Conservation (phyloP, 2,329 filamentous ascomycete genomes). For the Cordyceps cateniannulata region DNA sequence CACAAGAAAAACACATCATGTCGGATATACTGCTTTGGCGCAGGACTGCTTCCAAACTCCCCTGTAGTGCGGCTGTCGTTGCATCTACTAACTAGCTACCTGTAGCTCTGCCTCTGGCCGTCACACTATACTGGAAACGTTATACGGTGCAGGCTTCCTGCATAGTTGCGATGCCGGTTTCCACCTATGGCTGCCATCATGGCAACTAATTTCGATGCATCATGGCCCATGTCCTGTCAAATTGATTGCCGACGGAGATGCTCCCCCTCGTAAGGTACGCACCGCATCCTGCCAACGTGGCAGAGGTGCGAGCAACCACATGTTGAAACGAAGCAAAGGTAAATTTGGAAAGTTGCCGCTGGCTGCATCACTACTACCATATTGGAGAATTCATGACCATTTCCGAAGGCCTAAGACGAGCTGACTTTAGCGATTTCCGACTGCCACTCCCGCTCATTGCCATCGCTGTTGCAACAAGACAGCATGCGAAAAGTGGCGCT, state of each 20-base stretch:
- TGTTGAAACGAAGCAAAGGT: background rate
- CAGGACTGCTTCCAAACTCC: background rate
- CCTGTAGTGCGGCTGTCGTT: background rate
- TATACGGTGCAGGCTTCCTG: background rate
- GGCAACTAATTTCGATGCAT: background rate
- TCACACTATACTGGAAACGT: background rate
- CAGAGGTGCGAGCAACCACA: background rate
- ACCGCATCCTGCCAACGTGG: background rate
- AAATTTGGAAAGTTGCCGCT: too few relatives aligned
- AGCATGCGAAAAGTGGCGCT: background rate
- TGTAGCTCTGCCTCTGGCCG: background rate
- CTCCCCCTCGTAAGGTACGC: background rate
- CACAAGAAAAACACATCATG: background rate
- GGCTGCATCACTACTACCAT: background rate
- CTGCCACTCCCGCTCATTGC: background rate
- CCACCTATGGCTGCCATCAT: background rate
- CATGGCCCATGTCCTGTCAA: background rate
- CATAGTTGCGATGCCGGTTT: background rate
- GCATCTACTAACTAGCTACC: background rate
- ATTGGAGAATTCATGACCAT: background rate
- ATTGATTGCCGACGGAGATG: background rate
- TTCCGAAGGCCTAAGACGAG: background rate
- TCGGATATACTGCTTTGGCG: too few relatives aligned
- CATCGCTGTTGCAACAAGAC: background rate
- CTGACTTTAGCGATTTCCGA: background rate